Evolutionary conservation across 108 stramenopile species (phyloP).

Genomic region (Licmophora abbreviata): DNA sequence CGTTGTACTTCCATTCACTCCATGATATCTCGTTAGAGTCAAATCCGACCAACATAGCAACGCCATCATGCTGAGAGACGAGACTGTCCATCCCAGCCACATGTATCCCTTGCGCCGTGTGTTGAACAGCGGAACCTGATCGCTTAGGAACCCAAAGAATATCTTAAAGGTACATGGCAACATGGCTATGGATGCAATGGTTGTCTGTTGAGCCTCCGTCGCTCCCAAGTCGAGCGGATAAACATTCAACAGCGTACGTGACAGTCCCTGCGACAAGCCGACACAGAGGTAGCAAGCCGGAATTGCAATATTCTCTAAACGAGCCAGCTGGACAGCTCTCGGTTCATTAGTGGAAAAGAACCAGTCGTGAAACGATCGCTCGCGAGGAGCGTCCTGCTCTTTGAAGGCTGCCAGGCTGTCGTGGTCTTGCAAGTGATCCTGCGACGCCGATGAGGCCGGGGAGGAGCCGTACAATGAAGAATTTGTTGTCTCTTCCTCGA

Average conservation of each 20-base stretch:
- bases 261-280: conserved; percentile 53
- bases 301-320: conserved; percentile 57
- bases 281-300: conserved; percentile 66
- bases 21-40: conserved; percentile 5
- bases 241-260: conserved; percentile 61
- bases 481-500: too few species aligned
- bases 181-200: conserved; percentile 32
- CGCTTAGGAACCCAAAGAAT: conserved; percentile 53
- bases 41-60: conserved; percentile 34
- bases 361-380: conserved; percentile 15
- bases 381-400: too few species aligned
- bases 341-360: conserved; percentile 39
- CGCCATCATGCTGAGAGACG: conserved; percentile 32
- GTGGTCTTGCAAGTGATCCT: too few species aligned
- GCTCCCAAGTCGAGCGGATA: conserved; percentile 65
- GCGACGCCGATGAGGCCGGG: too few species aligned
- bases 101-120: conserved; percentile 72
- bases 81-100: conserved; percentile 50
- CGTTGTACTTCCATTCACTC: conserved; percentile 6
- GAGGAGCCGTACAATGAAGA: too few species aligned
- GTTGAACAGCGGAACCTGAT: conserved; percentile 50
- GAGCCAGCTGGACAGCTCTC: conserved; percentile 34
- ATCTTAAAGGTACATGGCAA: conserved; percentile 61
- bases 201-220: conserved; percentile 59
- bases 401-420: too few species aligned